Evolutionary conservation across 495 filamentous ascomycete species (phyloP).

Genomic region (Glarea lozoyensis): DNA sequence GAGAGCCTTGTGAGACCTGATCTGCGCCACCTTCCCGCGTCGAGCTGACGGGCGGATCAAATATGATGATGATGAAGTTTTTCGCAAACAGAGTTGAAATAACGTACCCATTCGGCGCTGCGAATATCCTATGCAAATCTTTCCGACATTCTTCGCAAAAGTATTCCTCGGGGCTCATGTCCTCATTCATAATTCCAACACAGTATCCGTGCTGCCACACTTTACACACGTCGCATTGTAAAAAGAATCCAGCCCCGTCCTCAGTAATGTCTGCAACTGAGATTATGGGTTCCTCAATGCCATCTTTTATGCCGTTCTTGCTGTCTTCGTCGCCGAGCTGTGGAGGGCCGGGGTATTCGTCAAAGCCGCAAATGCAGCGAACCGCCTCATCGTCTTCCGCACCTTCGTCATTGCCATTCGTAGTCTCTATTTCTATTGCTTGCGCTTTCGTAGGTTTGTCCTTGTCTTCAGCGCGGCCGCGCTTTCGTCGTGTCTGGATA

Average conservation of each 20-base stretch:
- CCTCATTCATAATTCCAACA: slow-evolving; percentile 92
- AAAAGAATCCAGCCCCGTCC: slow-evolving; percentile 87
- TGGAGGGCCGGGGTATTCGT: slow-evolving; percentile 89
- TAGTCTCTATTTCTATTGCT: slow-evolving; percentile 37
- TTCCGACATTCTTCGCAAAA: slow-evolving; percentile 92
- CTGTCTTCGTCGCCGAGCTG: slow-evolving; percentile 51
- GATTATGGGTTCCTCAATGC: slow-evolving; percentile 42
- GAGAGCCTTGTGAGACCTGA: slow-evolving; percentile 33
- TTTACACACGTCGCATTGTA: slow-evolving; percentile 96
- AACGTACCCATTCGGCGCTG: slow-evolving; percentile 78
- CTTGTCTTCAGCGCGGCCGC: slow-evolving; percentile 52
- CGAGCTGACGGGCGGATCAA: slow-evolving; percentile 36
- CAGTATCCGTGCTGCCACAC: slow-evolving; percentile 99
- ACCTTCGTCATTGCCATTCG: slow-evolving; percentile 50
- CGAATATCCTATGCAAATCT: slow-evolving; percentile 78
- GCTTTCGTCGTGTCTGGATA: slow-evolving; percentile 65
- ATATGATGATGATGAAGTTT: slow-evolving; percentile 24
- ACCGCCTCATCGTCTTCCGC: slow-evolving; percentile 90
- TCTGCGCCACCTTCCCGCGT: slow-evolving; percentile 37
- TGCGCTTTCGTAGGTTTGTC: slow-evolving; percentile 43
- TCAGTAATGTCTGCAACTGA: slow-evolving; percentile 66
- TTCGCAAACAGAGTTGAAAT: slow-evolving; percentile 3
- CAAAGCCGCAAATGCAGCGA: slow-evolving; percentile 86
- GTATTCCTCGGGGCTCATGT: slow-evolving; percentile 89
- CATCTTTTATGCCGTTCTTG: slow-evolving; percentile 38